Base-by-base conservation (phyloP, 1,284 basidiomycete species). In the Volvariella surrecta region DNA sequence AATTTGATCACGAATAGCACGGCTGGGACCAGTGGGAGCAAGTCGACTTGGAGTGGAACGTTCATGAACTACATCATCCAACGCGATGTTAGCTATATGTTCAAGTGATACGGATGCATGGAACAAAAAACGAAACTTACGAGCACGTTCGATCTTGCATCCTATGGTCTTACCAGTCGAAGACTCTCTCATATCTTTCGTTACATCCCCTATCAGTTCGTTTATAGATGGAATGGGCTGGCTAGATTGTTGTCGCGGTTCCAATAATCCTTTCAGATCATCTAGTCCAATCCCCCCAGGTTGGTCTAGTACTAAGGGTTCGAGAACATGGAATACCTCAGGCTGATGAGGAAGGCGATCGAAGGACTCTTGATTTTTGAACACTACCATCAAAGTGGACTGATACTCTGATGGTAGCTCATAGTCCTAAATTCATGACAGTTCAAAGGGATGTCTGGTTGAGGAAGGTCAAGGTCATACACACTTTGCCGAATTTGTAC, bases 401-500 rank as follows among this genome's bases (percentile, higher is more conserved):
- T 67, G 66, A 50, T 74, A 76, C 18, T 51, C 51, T 1, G 61
- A 57, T 2, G 55, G 52, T 22, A 66, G 49, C 48, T 77, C 74
- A 10, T 47, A 58, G 48, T 80, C 77, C 78, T 81, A 39, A 38
- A 45, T n/a, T n/a, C n/a, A 47, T 6, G 18, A 37, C 24, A 40
- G 21, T 19, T 11, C 21, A 40, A 34, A 20, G 24, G 22, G 38
- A 34, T 17, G 15, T 22, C 28, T 4, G 15, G 24, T 20, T 13
- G 20, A 37, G 9, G 16, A 11, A 43, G 13, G 16, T 22, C 6
- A 31, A 45, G 15, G 10, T n/a, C n/a, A 28, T 13, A 50, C 71
- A 45, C 53, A 80, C 79, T 54, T 70, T 62, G 20, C 54, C 43
- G 32, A 78, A 58, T 31, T 60, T 58, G 45, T 67, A 75, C 45